Evolutionary conservation across 805 yeast species (phyloP), one percentile per base, ranked within the genome.

Genomic region (Yarrowia sp.): DNA sequence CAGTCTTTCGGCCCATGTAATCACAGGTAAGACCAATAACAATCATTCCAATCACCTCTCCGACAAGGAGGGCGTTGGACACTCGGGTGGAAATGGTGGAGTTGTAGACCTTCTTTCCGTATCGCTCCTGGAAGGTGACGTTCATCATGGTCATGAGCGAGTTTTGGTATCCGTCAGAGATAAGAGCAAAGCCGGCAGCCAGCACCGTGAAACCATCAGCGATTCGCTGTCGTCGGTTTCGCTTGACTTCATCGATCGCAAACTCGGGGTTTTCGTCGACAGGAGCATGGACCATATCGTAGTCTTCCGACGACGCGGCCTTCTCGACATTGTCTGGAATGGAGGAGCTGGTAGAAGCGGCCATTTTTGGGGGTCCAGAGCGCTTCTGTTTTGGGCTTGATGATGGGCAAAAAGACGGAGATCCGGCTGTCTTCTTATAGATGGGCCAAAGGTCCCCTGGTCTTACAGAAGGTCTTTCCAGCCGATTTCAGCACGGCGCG

Each of bases 111-210:
- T 70, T 70, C 56, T 77, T 71, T 5, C 85, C 85, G 69, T 79
- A 83, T 67, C 77, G 71, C 17, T 71, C 69, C 10, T 85, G 76
- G 70, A 87, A 85, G 14, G 85, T 81, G 21, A 81, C 76, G 73
- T 87, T 88, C 68, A 82, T 70, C 87, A 87, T 85, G 4, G 90
- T 82, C 90, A 88, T 86, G 67, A 86, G 81, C 69, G 84, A 86
- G 71, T 88, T 88, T 72, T 86, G 90, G 74, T 88, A 88, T 4
- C 92, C 92, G 75, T 89, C 95, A 22, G 89, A 83, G 70, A 87
- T 83, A 71, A 89, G 80, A 0, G 92, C 95, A 68, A 84, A 86
- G 14, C 95, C 93, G 24, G 92, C 78, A 75, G 89, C 84, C 49
- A 85, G 71, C 67, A 88, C 83, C 64, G 85, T 68, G 67, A 74